phyloP scores from a whole-genome alignment of 352 stramenopile species.

The Phytophthora fragariae region DNA sequence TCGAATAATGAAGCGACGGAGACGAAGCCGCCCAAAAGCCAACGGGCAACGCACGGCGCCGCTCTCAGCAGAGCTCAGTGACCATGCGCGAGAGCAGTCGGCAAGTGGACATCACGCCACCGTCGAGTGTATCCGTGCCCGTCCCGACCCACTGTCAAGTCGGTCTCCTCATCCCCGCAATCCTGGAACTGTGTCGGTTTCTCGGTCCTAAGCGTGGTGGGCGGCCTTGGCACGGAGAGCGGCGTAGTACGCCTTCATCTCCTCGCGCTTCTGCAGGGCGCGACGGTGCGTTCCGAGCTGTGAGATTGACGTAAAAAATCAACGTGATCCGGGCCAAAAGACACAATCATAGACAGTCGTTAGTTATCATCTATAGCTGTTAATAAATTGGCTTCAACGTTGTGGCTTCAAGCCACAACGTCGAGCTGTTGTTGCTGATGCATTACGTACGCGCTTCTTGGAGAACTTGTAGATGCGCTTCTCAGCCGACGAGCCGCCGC shows the following conservation, averaged over 20 bases:
- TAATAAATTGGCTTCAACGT: background rate
- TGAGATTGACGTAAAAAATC: background rate
- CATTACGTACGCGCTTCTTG: constrained; percentile 93
- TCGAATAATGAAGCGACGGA: constrained; percentile 80
- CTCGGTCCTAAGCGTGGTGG: constrained; percentile 62
- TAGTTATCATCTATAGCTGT: constrained; percentile 12
- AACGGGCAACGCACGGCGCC: constrained; percentile 27
- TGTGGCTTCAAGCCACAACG: background rate
- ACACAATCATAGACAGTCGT: constrained; percentile 27
- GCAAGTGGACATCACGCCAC: constrained; percentile 41
- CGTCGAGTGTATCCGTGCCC: constrained; percentile 33
- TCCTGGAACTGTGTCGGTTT: constrained; percentile 57
- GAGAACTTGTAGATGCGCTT: constrained; percentile 99
- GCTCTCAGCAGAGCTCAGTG: constrained; percentile 27
- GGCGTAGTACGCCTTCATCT: constrained; percentile 99
- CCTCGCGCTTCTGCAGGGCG: constrained; percentile 98
- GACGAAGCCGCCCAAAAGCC: constrained; percentile 31
- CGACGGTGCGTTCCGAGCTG: constrained; percentile 98
- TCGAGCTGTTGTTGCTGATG: background rate
- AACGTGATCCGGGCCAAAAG: background rate
- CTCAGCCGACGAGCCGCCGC: constrained; percentile 95
- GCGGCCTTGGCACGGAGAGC: constrained; percentile 96
- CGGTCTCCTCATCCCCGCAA: constrained; percentile 42
- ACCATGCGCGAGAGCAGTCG: constrained; percentile 30
- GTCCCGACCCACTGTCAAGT: constrained; percentile 38